Evolutionary conservation across 2,329 filamentous ascomycete genomes (phyloP).

Genomic region (Dendrostoma leiphaemia): DNA sequence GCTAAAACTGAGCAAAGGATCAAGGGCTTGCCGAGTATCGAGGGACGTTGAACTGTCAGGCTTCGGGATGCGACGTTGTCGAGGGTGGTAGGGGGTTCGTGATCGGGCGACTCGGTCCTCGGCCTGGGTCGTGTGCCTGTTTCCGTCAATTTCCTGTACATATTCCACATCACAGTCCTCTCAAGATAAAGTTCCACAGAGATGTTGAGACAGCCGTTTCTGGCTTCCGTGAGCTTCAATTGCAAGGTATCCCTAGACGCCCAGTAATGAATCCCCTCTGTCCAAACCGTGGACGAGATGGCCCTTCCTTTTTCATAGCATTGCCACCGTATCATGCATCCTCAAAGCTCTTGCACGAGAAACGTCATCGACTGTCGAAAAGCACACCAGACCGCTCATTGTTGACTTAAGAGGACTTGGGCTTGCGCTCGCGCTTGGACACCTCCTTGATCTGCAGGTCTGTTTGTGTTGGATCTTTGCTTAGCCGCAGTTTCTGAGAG

Average conservation of each 20-base stretch:
- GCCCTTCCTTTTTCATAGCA: slow-evolving; percentile 22
- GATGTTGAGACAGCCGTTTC: slow-evolving; percentile 20
- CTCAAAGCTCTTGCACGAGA: slow-evolving; percentile 28
- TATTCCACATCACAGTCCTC: slow-evolving; percentile 25
- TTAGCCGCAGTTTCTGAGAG: too few relatives aligned
- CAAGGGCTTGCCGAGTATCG: slow-evolving; percentile 25
- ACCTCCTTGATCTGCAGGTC: slow-evolving; percentile 55
- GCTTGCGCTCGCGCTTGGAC: slow-evolving; percentile 59
- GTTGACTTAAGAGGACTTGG: slow-evolving; percentile 36
- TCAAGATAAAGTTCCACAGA: not conserved
- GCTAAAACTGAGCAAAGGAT: slow-evolving; percentile 13
- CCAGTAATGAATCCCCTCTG: slow-evolving; percentile 41
- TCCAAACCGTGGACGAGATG: slow-evolving; percentile 28
- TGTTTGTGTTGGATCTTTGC: slow-evolving; percentile 37
- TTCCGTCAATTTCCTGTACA: slow-evolving; percentile 21
- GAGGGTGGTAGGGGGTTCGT: too few relatives aligned
- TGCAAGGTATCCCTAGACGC: slow-evolving; percentile 57
- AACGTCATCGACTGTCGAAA: slow-evolving; percentile 15
- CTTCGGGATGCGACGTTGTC: slow-evolving; percentile 28
- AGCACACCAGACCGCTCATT: slow-evolving; percentile 2
- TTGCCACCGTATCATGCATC: slow-evolving; percentile 19
- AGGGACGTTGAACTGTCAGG: slow-evolving; percentile 21
- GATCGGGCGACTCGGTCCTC: slow-evolving; percentile 29
- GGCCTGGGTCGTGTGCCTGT: slow-evolving; percentile 14
- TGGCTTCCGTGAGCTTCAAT: slow-evolving; percentile 37